These are phyloP conservation scores for Rhodotorula sp. DNA, from an alignment of 1,284 basidiomycete species.

Conservation along the genomic window DNA sequence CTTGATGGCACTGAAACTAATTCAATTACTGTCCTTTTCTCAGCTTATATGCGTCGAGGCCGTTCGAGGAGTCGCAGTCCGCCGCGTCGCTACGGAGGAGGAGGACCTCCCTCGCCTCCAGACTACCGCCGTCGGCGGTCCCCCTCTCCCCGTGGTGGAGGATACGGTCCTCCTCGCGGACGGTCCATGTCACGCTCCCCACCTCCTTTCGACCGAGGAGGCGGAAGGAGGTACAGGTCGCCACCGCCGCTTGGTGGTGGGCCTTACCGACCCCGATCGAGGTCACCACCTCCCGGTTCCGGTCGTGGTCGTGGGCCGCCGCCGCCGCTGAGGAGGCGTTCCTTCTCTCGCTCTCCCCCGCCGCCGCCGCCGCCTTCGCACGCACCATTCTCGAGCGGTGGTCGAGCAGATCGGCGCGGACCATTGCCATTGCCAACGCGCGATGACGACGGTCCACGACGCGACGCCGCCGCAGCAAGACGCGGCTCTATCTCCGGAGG, in stretches of 20 bases:
- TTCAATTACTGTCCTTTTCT: accelerated
- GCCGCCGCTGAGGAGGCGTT: neutral
- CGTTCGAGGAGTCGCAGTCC: slow-evolving; percentile 10
- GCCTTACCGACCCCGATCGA: too few relatives aligned
- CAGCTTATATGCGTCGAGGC: slow-evolving; percentile 9
- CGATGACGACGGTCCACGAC: slow-evolving; percentile 6
- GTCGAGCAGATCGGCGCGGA: neutral
- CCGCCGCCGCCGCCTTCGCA: slow-evolving; percentile 9
- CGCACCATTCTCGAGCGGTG: slow-evolving; percentile 3
- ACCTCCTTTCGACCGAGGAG: neutral
- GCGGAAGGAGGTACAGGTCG: neutral
- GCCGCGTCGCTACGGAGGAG: slow-evolving; percentile 5
- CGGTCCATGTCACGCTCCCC: slow-evolving; percentile 5
- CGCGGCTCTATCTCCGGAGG: neutral
- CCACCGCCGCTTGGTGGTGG: neutral
- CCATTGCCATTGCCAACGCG: neutral
- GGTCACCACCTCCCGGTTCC: too few relatives aligned
- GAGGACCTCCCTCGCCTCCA: slow-evolving; percentile 9
- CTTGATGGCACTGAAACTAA: too few relatives aligned
- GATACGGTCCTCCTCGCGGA: slow-evolving; percentile 6
- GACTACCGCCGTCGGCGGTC: slow-evolving; percentile 1
- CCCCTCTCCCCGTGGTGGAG: slow-evolving; percentile 1
- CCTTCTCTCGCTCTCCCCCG: slow-evolving; percentile 8
- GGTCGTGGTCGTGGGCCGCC: too few relatives aligned
- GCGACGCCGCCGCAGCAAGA: neutral